Evolutionary conservation across 2,329 filamentous ascomycete genomes (phyloP).

Genomic region (Colletotrichum nymphaeae): DNA sequence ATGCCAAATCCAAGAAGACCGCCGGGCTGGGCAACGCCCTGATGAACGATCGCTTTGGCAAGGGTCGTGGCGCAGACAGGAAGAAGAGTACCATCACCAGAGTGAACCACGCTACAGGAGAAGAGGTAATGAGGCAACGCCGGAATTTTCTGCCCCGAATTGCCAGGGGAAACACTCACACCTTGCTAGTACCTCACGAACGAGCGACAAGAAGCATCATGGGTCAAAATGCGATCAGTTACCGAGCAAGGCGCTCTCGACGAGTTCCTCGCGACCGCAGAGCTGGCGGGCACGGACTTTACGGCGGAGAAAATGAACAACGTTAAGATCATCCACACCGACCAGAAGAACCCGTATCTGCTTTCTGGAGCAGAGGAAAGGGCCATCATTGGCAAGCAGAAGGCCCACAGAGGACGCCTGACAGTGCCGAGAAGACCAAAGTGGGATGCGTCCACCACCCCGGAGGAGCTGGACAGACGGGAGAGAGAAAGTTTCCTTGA

Average conservation of each 20-base stretch:
- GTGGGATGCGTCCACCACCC: conserved; percentile 89
- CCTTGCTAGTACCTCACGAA: conserved; percentile 83
- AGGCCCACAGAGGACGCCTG: conserved; percentile 79
- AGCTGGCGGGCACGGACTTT: conserved; percentile 98
- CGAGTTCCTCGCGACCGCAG: conserved; percentile 95
- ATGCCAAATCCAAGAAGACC: conserved; percentile 92
- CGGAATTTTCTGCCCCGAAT: no score
- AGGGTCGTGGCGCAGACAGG: conserved; percentile 86
- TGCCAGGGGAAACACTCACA: conserved; percentile 37
- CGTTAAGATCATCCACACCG: conserved; percentile 97
- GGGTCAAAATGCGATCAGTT: conserved; percentile 99
- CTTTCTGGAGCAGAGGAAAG: conserved; percentile 88
- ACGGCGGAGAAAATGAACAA: conserved; percentile 99
- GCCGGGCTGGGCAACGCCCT: conserved; percentile 96
- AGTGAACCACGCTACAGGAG: conserved; percentile 83
- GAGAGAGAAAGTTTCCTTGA: conserved; percentile 86
- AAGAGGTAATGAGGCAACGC: conserved; percentile 64
- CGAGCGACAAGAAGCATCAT: conserved; percentile 88
- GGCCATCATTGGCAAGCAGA: conserved; percentile 82
- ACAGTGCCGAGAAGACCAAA: conserved; percentile 90
- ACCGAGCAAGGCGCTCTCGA: conserved; percentile 97
- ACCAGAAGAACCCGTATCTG: conserved; percentile 95
- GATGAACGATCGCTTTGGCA: conserved; percentile 99
- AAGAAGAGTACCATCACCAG: conserved; percentile 75
- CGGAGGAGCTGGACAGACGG: conserved; percentile 79